These are phyloP conservation scores for Venturia nashicola DNA, from an alignment of 2,329 filamentous ascomycete species.

Conservation along the genomic window DNA sequence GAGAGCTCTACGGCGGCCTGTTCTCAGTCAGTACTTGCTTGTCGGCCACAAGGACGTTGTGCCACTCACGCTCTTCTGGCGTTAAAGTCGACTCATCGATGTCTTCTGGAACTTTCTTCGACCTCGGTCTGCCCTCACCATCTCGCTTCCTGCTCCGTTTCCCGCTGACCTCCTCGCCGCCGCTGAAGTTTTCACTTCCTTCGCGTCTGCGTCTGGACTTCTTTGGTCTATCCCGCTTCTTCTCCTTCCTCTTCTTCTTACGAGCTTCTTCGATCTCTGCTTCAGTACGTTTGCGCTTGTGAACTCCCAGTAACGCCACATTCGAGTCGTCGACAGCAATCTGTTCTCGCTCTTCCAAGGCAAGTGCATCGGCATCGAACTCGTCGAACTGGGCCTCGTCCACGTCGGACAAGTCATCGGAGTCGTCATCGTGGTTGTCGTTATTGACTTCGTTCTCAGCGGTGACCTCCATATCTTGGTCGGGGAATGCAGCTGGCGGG, in stretches of 20 bases:
- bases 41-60: background rate
- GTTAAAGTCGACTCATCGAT: conserved; percentile 69
- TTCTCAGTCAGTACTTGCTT: conserved; percentile 11
- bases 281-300: conserved; percentile 52
- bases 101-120: conserved; percentile 35
- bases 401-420: conserved; percentile 49
- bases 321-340: conserved; percentile 50
- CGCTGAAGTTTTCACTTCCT: conserved; percentile 6
- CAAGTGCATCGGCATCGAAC: conserved; percentile 48
- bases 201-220: conserved; percentile 47
- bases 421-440: conserved; percentile 27
- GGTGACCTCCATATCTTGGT: conserved; percentile 8
- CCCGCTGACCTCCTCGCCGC: conserved; percentile 27
- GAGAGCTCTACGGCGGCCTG: conserved; percentile 60
- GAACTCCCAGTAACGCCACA: conserved; percentile 46
- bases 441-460: conserved; percentile 13
- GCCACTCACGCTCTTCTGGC: conserved; percentile 62
- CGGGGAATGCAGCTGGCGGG: conserved; percentile 6
- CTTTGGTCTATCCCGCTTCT: conserved; percentile 44
- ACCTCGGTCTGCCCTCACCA: conserved; percentile 29
- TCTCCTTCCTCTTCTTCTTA: conserved; percentile 53
- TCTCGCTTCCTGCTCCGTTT: conserved; percentile 36
- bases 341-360: conserved; percentile 42
- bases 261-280: conserved; percentile 48
- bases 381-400: conserved; percentile 54